These are phyloP conservation scores for Cryphonectria radicalis DNA, from an alignment of 2,329 filamentous ascomycete genomes.

Conservation along the genomic window DNA sequence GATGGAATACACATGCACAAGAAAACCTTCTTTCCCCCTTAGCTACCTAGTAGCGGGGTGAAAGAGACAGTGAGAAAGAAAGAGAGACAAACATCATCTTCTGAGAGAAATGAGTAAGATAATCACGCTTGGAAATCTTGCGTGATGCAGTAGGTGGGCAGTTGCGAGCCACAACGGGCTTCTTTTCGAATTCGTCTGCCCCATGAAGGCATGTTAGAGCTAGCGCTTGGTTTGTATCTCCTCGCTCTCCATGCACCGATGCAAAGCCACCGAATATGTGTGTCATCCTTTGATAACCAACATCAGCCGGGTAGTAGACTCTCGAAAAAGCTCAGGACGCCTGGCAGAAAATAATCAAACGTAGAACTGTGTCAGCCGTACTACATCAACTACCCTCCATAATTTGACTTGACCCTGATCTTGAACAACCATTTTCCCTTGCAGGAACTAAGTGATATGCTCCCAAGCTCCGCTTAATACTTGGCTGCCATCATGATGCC, in stretches of 20 bases:
- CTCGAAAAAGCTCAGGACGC: not conserved
- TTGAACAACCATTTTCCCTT: not conserved
- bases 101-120: not conserved
- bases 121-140: not conserved
- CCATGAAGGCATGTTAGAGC: not conserved
- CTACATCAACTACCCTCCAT: not conserved
- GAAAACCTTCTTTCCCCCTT: not conserved
- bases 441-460: not conserved
- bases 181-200: not conserved
- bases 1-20: not conserved
- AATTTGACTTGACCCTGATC: not conserved
- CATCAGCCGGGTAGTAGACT: not conserved
- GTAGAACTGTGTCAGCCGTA: not conserved
- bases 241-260: not conserved
- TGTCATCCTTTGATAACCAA: not conserved
- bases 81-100: not conserved
- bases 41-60: not conserved
- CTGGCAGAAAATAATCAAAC: not conserved
- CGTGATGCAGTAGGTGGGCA: not conserved
- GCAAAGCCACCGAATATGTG: not conserved
- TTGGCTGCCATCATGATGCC: not conserved
- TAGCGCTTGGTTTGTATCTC: not conserved
- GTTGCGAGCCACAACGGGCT: not conserved
- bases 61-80: not conserved
- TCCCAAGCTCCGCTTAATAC: not conserved